These are phyloP conservation scores for Astrocystis sublimbata DNA, from an alignment of 495 filamentous ascomycete species.

Conservation along the genomic window DNA sequence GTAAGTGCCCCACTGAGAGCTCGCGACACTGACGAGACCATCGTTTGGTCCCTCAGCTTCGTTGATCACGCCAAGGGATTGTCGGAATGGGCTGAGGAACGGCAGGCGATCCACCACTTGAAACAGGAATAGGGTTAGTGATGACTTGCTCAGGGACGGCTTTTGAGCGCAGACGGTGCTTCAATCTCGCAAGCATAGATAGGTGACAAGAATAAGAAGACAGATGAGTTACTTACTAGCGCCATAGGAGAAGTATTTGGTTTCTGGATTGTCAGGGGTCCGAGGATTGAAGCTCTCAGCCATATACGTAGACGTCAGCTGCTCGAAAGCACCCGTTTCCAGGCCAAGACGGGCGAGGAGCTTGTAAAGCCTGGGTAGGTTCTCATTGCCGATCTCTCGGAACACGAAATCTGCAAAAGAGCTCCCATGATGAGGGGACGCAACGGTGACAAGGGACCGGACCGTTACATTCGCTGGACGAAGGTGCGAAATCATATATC, in stretches of 20 bases:
- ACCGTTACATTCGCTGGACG: slow-evolving; percentile 67
- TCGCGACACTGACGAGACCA: slow-evolving; percentile 85
- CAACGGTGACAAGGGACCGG: slow-evolving; percentile 81
- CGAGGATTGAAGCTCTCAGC: slow-evolving; percentile 74
- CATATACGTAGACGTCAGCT: slow-evolving; percentile 86
- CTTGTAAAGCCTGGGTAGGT: slow-evolving; percentile 69
- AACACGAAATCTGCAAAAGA: slow-evolving; percentile 85
- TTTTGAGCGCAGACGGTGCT: background rate
- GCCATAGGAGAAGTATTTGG: slow-evolving; percentile 93
- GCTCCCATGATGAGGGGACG: slow-evolving; percentile 82
- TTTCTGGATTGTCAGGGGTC: slow-evolving; percentile 69
- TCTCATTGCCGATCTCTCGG: slow-evolving; percentile 62
- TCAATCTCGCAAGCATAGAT: too few species aligned
- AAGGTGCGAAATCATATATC: slow-evolving; percentile 87
- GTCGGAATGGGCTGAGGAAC: slow-evolving; percentile 71
- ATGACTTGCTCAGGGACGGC: background rate
- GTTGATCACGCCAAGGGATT: slow-evolving; percentile 69
- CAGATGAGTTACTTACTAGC: slow-evolving; percentile 48
- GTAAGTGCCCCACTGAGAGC: slow-evolving; percentile 87
- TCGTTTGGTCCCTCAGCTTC: slow-evolving; percentile 82
- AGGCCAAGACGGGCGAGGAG: slow-evolving; percentile 65
- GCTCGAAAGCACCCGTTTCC: slow-evolving; percentile 79
- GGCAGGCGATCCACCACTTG: slow-evolving; percentile 55
- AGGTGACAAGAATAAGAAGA: background rate
- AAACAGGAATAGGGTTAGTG: background rate